phyloP scores from a whole-genome alignment of 2,329 filamentous ascomycete species.

The Verticillium albo-atrum region DNA sequence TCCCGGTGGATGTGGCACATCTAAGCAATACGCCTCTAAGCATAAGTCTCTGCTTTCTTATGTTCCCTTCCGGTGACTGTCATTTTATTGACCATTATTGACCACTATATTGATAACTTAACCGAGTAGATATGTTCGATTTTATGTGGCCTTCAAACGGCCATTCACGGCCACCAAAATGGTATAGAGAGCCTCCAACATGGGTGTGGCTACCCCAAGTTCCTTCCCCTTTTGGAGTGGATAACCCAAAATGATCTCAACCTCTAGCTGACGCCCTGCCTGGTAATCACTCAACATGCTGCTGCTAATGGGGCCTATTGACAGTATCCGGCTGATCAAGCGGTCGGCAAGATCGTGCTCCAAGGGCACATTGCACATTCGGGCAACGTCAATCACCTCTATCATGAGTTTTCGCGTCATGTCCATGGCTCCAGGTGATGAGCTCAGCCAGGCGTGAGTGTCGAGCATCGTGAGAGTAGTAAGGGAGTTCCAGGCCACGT shows the following conservation, averaged over 20 bases:
- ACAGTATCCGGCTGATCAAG: conserved; percentile 41
- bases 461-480: conserved; percentile 51
- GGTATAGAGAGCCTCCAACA: conserved; percentile 35
- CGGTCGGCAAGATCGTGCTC: conserved; percentile 40
- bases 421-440: conserved; percentile 37
- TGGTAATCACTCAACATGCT: conserved; percentile 58
- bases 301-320: conserved; percentile 36
- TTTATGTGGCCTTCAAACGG: background rate
- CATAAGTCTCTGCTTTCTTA: too few relatives aligned
- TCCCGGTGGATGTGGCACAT: too few relatives aligned
- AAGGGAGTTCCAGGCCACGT: conserved; percentile 58
- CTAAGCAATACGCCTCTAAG: too few relatives aligned
- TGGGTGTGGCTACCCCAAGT: conserved; percentile 49
- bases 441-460: conserved; percentile 46
- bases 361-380: conserved; percentile 44
- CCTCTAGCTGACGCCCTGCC: conserved; percentile 52
- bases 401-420: conserved; percentile 44
- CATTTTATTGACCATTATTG: too few relatives aligned
- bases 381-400: conserved; percentile 53
- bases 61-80: too few relatives aligned
- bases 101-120: too few relatives aligned
- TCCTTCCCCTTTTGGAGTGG: conserved; percentile 50
- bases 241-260: conserved; percentile 60
- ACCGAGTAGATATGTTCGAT: too few relatives aligned
- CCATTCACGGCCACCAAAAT: conserved; percentile 27